Percentiles rank a stretch among this genome's conserved stretches.
Conservation (phyloP, 352 stramenopile species). For the Phytopythium chamaehyphon region DNA sequence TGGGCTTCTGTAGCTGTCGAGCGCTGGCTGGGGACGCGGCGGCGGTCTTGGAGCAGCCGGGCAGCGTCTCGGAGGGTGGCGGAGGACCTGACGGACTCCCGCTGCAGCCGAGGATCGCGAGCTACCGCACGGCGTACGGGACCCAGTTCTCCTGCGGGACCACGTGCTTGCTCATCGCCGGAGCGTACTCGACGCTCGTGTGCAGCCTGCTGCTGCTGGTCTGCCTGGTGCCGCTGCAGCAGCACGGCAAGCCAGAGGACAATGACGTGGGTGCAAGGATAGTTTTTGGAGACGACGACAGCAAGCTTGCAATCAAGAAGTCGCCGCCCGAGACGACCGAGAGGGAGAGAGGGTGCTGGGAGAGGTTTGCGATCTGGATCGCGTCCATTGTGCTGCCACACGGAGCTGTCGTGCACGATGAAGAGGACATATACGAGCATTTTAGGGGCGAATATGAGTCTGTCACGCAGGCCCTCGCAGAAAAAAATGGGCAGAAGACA, state of each 20-base stretch:
- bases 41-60: background rate
- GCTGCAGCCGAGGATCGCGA: slow-evolving; percentile 11
- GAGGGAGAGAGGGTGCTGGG: slow-evolving; percentile 8
- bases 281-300: background rate
- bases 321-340: background rate
- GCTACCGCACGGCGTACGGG: slow-evolving; percentile 60
- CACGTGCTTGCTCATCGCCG: slow-evolving; percentile 40
- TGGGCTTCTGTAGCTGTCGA: no score
- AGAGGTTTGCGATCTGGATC: slow-evolving; percentile 6
- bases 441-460: background rate
- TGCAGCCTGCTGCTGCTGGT: slow-evolving; percentile 32
- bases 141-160: slow-evolving; percentile 43
- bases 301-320: background rate
- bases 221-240: slow-evolving; percentile 35
- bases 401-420: slow-evolving; percentile 4
- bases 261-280: slow-evolving; percentile 2
- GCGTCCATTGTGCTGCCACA: background rate
- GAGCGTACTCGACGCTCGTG: slow-evolving; percentile 26
- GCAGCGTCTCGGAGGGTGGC: background rate
- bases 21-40: no score
- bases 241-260: slow-evolving; percentile 10
- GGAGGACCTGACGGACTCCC: background rate
- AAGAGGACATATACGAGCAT: background rate
- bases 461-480: background rate
- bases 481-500: slow-evolving; percentile 15